Evolutionary conservation across 495 filamentous ascomycete genomes (phyloP), one percentile per base, ranked within the genome.

Genomic region (Pyrenopolyporus hunteri): DNA sequence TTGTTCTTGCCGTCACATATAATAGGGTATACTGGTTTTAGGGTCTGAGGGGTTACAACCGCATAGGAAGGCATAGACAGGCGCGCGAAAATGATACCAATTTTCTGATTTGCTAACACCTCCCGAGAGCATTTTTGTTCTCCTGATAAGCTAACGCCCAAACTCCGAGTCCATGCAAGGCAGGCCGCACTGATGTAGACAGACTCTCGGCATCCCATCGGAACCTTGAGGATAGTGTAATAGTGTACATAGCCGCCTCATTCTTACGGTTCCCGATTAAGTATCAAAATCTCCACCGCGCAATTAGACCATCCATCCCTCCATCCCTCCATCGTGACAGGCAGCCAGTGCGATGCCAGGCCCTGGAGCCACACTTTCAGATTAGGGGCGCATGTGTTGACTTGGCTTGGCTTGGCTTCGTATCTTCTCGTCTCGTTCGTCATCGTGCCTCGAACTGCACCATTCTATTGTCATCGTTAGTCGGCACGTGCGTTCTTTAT

Each of bases 371-470:
- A n/a, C 17, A 6, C 37, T 42, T 22, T 42, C 23, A 42, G 37
- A 23, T 23, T 17, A 2, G 10, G 8, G 17, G 22, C 47, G 13
- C 23, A 45, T 45, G 22, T 16, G 14, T 45, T 11, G 19, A 4
- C 13, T 10, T 20, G 37, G 40, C 13, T 3, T 28, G 9, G 14
- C 20, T 10, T 14, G 6, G 16, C 29, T 31, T 16, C 49, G n/a
- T 23, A 10, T 1, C 11, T 8, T 25, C 11, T 6, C 9, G 26
- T 6, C 9, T 6, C 13, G 17, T 25, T 10, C 19, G 10, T 10
- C 68, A 97, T 67, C 93, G 86, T 44, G 95, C 95, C 78, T 98
- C 93, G 68, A 98, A 98, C 75, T 98, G 94, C 28, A 98, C 93
- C 93, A 98, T 98, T 85, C 82, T 82, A 54, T 28, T 7, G 19